Base-by-base conservation (phyloP, 164 flowering plant genomes). In the Litsea cubeba region DNA sequence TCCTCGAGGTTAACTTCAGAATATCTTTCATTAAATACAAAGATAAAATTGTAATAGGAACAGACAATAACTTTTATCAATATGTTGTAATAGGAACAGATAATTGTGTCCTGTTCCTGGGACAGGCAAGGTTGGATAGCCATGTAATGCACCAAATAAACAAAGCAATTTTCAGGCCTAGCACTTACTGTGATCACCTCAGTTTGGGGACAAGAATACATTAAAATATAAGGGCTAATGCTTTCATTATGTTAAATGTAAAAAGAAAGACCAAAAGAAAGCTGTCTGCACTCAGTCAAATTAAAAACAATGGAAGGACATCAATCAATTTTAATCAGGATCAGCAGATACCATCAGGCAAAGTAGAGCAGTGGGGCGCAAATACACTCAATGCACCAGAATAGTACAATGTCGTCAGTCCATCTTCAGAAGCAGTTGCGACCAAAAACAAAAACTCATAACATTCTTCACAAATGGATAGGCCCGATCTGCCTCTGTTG, bases 371-470 rank as follows among this genome's bases (percentile, higher is more conserved):
- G 30, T 84, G 87, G 54, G 84, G 76, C 64, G 94, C 90, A 58
- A 93, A 71, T 62, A 87, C 81, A 23, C 77, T 84, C 77, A 95
- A 62, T 72, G 89, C 94, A 60, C 91, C 90, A 72, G 85, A 84
- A 67, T 87, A 80, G 64, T 81, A 85, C 25, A 93, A 84, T 69
- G 79, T 73, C 70, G 68, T 28, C 10, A 85, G 83, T 72, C 97
- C 98, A 71, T 82, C 84, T 67, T 87, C 88, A 71, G 82, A 84
- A 68, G 93, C 81, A 65, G 78, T 75, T 24, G 88, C 81, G 15
- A 89, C 90, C 77, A 90, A 74, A 74, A 84, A 86, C 35, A 95
- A 68, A 82, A 89, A 83, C 76, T 95, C 99, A 80, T 81, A 93
- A 81, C 95, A 91, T 64, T 91, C 97, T 72, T 86, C 93, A 51